A percentile compares a stretch with the other conserved stretches of the same genome.
These are phyloP conservation scores for Leccinellum albellum DNA, from an alignment of 768 basidiomycete species.

Conservation along the genomic window DNA sequence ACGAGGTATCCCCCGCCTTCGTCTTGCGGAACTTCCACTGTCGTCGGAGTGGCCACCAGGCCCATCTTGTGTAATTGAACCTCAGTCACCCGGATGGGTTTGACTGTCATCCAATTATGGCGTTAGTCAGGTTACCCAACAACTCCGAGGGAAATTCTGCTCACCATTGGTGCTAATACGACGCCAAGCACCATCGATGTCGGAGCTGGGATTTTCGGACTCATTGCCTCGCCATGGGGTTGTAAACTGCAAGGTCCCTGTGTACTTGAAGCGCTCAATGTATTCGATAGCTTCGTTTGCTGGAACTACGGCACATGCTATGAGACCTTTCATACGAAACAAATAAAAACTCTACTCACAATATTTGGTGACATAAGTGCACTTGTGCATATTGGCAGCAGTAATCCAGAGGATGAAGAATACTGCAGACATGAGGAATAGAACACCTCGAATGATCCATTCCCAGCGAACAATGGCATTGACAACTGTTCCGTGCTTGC, in stretches of 20 bases:
- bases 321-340: background rate
- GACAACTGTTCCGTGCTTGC: background rate
- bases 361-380: background rate
- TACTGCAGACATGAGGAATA: background rate
- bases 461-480: background rate
- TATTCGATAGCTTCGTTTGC: conserved; percentile 10
- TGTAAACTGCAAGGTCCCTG: conserved; percentile 1
- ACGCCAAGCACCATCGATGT: conserved; percentile 10
- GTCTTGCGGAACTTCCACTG: conserved; percentile 1
- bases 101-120: background rate
- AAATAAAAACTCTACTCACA: background rate
- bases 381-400: background rate
- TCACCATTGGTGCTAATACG: conserved; percentile 3
- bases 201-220: conserved; percentile 1
- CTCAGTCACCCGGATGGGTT: background rate
- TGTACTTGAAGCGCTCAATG: conserved; percentile 2
- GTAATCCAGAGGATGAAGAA: conserved; percentile 7
- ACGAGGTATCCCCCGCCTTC: conserved; percentile 7
- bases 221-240: conserved; percentile 6
- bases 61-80: conserved; percentile 1
- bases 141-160: background rate
- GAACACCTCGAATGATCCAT: conserved; percentile 1
- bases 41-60: background rate
- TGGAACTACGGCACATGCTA: background rate
- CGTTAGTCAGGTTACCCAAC: background rate